These are phyloP conservation scores for Ceraceosorus bombacis DNA, from an alignment of 1,284 basidiomycete species.

Conservation along the genomic window DNA sequence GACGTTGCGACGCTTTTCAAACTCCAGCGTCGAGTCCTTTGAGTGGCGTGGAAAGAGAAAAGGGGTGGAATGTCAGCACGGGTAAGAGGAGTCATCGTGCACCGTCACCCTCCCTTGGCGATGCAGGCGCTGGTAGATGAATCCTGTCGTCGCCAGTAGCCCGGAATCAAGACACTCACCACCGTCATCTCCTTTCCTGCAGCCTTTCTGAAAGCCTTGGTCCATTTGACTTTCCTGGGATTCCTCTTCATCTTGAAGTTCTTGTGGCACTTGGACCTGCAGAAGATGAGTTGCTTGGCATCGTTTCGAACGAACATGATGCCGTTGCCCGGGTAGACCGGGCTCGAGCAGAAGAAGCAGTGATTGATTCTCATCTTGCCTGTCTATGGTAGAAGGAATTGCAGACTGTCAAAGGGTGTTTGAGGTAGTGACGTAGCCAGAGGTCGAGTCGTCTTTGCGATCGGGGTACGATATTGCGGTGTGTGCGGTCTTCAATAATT, in stretches of 20 bases:
- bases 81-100: too few relatives aligned
- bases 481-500: too few relatives aligned
- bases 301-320: slow-evolving; percentile 48
- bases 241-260: slow-evolving; percentile 92
- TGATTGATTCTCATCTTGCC: slow-evolving; percentile 48
- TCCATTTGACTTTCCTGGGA: slow-evolving; percentile 98
- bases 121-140: too few relatives aligned
- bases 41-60: background rate
- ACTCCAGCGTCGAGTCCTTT: slow-evolving; percentile 87
- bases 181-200: slow-evolving; percentile 99
- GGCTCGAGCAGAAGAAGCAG: slow-evolving; percentile 68
- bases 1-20: slow-evolving; percentile 97
- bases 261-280: slow-evolving; percentile 49
- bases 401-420: too few relatives aligned
- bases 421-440: too few relatives aligned
- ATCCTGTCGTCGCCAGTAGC: too few relatives aligned
- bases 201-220: slow-evolving; percentile 97
- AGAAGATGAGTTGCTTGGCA: slow-evolving; percentile 50
- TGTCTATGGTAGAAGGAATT: too few relatives aligned
- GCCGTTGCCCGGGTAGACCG: slow-evolving; percentile 81
- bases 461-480: too few relatives aligned
- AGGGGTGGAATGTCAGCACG: slow-evolving; percentile 1
- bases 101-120: too few relatives aligned
- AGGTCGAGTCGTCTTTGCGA: too few relatives aligned
- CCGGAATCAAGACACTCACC: slow-evolving; percentile 45